Conservation (phyloP, 2,329 filamentous ascomycete species). For the Curvularia sp. region DNA sequence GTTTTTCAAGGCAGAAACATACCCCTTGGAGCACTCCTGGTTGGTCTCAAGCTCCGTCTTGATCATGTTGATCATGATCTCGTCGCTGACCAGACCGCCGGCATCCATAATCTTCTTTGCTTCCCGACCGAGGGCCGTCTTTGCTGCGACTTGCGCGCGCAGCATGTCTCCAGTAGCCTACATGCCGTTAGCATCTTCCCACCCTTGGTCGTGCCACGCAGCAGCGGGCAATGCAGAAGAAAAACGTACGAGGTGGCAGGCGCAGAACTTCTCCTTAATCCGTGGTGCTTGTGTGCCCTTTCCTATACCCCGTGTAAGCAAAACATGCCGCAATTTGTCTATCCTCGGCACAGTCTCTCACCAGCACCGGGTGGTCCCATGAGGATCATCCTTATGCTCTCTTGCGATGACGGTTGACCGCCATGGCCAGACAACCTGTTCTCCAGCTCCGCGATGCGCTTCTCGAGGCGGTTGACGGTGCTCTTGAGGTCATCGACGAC, state of each 20-base stretch:
- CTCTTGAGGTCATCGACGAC: constrained; percentile 81
- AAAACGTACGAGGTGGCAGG: constrained; percentile 86
- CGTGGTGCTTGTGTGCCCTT: constrained; percentile 98
- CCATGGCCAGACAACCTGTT: constrained; percentile 63
- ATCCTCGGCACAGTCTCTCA: constrained; percentile 58
- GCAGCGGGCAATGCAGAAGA: neutral
- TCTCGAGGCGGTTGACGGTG: constrained; percentile 82
- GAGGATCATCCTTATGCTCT: constrained; percentile 91
- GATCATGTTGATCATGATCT: constrained; percentile 99
- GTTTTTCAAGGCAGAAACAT: constrained; percentile 30
- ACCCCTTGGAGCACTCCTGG: constrained; percentile 96
- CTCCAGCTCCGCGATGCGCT: constrained; percentile 86
- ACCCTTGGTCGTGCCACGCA: neutral
- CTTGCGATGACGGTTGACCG: constrained; percentile 51
- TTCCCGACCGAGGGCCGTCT: constrained; percentile 91
- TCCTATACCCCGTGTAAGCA: constrained; percentile 63
- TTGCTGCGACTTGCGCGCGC: constrained; percentile 96
- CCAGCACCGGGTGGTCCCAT: constrained; percentile 97
- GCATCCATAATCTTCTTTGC: constrained; percentile 99
- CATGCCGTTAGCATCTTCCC: constrained; percentile 29
- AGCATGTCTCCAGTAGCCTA: constrained; percentile 99
- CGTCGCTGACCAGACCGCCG: constrained; percentile 95
- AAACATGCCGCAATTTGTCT: constrained; percentile 12
- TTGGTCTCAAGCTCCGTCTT: constrained; percentile 95
- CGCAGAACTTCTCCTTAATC: constrained; percentile 97